Conservation (phyloP, 805 yeast species). For the Kuraishia borneana region DNA sequence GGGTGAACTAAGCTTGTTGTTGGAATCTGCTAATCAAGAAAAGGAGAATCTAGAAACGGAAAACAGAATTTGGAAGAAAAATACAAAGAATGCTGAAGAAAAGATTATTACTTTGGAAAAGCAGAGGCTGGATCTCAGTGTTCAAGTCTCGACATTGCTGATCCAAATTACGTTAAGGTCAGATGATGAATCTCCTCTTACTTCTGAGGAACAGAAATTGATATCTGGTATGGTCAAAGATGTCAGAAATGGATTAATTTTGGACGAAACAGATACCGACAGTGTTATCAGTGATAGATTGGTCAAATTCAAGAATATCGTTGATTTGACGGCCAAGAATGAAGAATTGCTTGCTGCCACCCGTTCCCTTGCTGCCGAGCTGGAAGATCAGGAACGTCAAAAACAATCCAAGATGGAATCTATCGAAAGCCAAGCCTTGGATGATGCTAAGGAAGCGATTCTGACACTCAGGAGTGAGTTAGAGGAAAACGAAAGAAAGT, state of each 20-base stretch:
- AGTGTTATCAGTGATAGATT: slow-evolving; percentile 60
- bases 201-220: slow-evolving; percentile 52
- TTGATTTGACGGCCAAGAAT: slow-evolving; percentile 65
- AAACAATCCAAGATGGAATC: slow-evolving; percentile 22
- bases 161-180: slow-evolving; percentile 52
- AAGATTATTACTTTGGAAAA: slow-evolving; percentile 39
- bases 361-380: slow-evolving; percentile 57
- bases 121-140: slow-evolving; percentile 63
- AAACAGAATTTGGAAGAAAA: slow-evolving; percentile 13
- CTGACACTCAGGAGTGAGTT: slow-evolving; percentile 50
- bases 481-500: slow-evolving; percentile 34
- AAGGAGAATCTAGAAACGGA: slow-evolving; percentile 27
- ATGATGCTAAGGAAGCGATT: slow-evolving; percentile 63
- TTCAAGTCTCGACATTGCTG: slow-evolving; percentile 69
- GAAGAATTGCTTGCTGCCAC: slow-evolving; percentile 58
- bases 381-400: slow-evolving; percentile 50
- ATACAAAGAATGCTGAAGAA: slow-evolving; percentile 28
- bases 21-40: slow-evolving; percentile 45
- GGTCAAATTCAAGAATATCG: slow-evolving; percentile 54
- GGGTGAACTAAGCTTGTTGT: slow-evolving; percentile 37
- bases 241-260: slow-evolving; percentile 12
- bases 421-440: slow-evolving; percentile 35
- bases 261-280: slow-evolving; percentile 56
- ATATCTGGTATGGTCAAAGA: slow-evolving; percentile 34
- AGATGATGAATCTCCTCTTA: slow-evolving; percentile 47